A percentile compares a stretch with the other conserved stretches of the same genome.
Evolutionary conservation across 2,329 filamentous ascomycete genomes (phyloP).

Genomic region (Graphilbum ipis-grandicollis): DNA sequence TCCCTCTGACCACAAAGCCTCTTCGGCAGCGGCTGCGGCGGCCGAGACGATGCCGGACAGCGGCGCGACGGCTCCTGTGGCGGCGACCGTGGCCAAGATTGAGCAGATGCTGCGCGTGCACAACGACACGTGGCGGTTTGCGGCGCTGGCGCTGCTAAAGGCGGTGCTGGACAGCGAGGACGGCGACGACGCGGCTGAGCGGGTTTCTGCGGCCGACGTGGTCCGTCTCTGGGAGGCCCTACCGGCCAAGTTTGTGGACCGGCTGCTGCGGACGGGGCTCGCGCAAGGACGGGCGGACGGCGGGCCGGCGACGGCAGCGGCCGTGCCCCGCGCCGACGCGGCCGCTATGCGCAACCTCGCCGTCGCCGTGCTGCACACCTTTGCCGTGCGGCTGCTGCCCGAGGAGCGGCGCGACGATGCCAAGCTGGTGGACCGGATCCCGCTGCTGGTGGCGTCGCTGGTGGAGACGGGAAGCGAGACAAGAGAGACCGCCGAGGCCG

Average conservation of each 20-base stretch:
- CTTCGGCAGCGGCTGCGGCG: background rate
- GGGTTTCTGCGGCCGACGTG: background rate
- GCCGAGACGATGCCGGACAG: no score
- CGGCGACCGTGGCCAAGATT: slow-evolving; percentile 26
- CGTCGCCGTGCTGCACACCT: slow-evolving; percentile 45
- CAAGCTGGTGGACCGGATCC: slow-evolving; percentile 34
- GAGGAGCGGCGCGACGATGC: slow-evolving; percentile 23
- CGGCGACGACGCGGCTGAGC: background rate
- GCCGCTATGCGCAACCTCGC: slow-evolving; percentile 46
- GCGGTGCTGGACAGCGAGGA: slow-evolving; percentile 38
- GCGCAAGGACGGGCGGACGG: slow-evolving; percentile 11
- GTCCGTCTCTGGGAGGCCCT: slow-evolving; percentile 40
- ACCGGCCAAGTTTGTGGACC: slow-evolving; percentile 45
- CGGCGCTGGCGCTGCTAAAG: slow-evolving; percentile 48
- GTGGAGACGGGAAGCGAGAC: slow-evolving; percentile 22
- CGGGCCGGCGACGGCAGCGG: background rate
- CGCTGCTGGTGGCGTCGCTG: slow-evolving; percentile 32
- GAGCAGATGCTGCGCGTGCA: slow-evolving; percentile 37
- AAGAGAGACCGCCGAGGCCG: background rate
- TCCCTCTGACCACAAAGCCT: no score
- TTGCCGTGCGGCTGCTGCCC: slow-evolving; percentile 35
- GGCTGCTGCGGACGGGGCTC: slow-evolving; percentile 36
- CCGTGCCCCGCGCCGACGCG: slow-evolving; percentile 22
- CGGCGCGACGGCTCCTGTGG: no score
- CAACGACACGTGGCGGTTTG: slow-evolving; percentile 51